Evolutionary conservation across 2,329 filamentous ascomycete species (phyloP), one percentile per base, ranked within the genome.

Genomic region (Nigrograna mackinnonii): DNA sequence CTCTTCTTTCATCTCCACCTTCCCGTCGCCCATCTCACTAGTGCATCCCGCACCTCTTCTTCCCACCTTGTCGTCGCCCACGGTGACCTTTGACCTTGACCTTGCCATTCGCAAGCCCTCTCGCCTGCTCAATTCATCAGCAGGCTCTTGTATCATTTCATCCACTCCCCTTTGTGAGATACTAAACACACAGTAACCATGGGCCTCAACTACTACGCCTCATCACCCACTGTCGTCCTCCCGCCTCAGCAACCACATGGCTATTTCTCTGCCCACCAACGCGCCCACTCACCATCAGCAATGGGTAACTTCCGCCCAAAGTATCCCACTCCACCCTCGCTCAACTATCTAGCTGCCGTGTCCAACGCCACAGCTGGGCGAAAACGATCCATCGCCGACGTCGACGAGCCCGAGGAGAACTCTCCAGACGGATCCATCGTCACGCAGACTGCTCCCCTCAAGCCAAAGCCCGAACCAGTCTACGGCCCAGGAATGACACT

Each of bases 301-400:
- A 43, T 41, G 58, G 60, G 58, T 54, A 67, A 58, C 46, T 64
- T 63, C 47, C 61, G 63, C 45, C 64, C 63, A 49, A 69, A 66
- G 49, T 67, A 65, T 52, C 68, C 68, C 51, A 67, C 62, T 49
- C 67, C 67, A 44, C 68, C 68, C 44, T 71, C 68, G 49, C 59
- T 71, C 58, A 71, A 71, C 54, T 71, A 71, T 55, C 66, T 68
- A 58, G 67, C 68, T 47, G 63, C 66, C 47, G 56, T 61, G 22
- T 65, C 64, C 52, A 69, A 68, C 53, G 54, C 64, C 54, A 59
- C 73, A 50, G 80, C 81, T 54, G 85, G 87, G 53, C 84, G 86
- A 63, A 91, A 91, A 72, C 84, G 87, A 55, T 89, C 86, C 49
- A 80, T 87, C 62, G 85, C 88, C 58, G 87, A 91, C 67, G 85